These are phyloP conservation scores for Aureobasidium subglaciale DNA, from an alignment of 2,329 filamentous ascomycete species.

Conservation along the genomic window DNA sequence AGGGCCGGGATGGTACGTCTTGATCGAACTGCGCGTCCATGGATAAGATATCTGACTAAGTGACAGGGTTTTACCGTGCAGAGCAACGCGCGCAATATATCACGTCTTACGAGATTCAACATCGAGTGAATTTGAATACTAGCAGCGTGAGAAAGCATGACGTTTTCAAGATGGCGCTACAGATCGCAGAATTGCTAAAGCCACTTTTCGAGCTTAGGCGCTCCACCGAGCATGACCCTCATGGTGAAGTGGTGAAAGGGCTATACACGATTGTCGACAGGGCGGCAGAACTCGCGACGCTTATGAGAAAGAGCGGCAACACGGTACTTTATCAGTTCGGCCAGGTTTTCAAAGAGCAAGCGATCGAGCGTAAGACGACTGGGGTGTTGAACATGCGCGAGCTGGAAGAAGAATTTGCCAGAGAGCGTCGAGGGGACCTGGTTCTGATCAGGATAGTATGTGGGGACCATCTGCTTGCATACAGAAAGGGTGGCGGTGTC, in stretches of 20 bases:
- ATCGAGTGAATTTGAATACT: not conserved
- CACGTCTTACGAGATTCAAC: not conserved
- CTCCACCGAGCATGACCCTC: too few relatives aligned
- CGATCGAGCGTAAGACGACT: constrained; percentile 25
- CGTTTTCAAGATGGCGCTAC: constrained; percentile 8
- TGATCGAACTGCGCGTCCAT: not conserved
- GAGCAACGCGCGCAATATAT: constrained; percentile 19
- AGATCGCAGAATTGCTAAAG: constrained; percentile 18
- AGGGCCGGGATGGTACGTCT: constrained; percentile 33
- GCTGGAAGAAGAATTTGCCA: constrained; percentile 19
- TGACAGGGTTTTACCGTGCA: constrained; percentile 24
- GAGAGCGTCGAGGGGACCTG: constrained; percentile 21
- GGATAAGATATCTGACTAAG: constrained; percentile 9
- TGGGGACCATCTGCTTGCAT: constrained; percentile 24
- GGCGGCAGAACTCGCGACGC: constrained; percentile 20
- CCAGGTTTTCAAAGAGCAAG: constrained; percentile 28
- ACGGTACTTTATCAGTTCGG: constrained; percentile 25
- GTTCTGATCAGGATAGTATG: constrained; percentile 26
- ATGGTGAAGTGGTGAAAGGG: not conserved
- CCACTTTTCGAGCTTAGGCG: constrained; percentile 18
- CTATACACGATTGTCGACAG: constrained; percentile 19
- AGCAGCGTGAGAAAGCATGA: not conserved
- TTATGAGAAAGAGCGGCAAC: constrained; percentile 21
- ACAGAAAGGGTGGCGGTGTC: constrained; percentile 23
- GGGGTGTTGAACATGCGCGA: constrained; percentile 22